These are phyloP conservation scores for Xenoacremonium recifei DNA, from an alignment of 2,329 filamentous ascomycete species.

Conservation along the genomic window DNA sequence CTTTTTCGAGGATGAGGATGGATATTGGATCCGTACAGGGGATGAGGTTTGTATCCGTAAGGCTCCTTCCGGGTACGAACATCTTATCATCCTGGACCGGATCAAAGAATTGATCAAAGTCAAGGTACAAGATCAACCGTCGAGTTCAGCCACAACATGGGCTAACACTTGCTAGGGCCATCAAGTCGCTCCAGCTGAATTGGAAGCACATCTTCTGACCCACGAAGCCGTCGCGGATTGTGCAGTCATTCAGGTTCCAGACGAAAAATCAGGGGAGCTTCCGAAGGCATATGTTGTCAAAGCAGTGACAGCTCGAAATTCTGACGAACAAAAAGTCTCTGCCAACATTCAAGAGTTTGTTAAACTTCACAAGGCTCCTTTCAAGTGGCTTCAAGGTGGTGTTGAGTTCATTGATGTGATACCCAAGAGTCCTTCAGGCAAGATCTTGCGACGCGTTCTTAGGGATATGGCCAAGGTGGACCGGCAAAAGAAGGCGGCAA, in stretches of 20 bases:
- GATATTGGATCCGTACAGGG: constrained; percentile 28
- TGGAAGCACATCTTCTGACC: constrained; percentile 67
- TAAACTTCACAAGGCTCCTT: constrained; percentile 29
- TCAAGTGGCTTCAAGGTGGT: constrained; percentile 51
- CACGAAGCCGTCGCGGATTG: constrained; percentile 65
- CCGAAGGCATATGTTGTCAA: constrained; percentile 56
- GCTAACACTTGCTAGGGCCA: too few species aligned
- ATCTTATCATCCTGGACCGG: constrained; percentile 19
- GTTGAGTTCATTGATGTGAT: constrained; percentile 54
- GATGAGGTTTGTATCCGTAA: constrained; percentile 58
- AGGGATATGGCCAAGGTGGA: too few species aligned
- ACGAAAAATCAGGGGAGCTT: constrained; percentile 52
- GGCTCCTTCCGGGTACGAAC: constrained; percentile 39
- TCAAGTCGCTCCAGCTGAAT: constrained; percentile 71
- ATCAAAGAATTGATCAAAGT: not conserved
- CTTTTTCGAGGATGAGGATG: constrained; percentile 15
- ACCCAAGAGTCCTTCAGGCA: constrained; percentile 60
- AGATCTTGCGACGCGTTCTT: constrained; percentile 37
- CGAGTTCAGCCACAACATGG: too few species aligned
- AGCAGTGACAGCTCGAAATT: constrained; percentile 44
- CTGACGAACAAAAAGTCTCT: constrained; percentile 46
- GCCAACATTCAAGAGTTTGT: constrained; percentile 48
- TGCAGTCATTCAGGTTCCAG: constrained; percentile 64
- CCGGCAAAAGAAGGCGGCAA: too few species aligned
- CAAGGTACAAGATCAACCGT: not conserved